A percentile compares a stretch with the other conserved stretches of the same genome.
Evolutionary conservation across 371 early-diverging fungal genomes (phyloP).

Genomic region (Mortierella sp.): DNA sequence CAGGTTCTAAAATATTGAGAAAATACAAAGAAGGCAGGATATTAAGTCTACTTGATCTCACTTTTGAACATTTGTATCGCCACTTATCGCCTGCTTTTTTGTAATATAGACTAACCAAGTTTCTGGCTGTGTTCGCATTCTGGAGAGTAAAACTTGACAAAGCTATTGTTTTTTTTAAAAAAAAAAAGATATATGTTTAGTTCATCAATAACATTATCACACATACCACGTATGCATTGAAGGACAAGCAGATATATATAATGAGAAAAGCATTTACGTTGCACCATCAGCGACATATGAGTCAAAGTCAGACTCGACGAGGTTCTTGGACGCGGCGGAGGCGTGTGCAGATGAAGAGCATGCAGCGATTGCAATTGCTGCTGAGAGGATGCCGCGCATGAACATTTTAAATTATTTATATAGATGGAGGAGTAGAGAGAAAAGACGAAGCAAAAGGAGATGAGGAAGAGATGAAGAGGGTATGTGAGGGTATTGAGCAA

Average conservation of each 20-base stretch:
- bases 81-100: too few relatives aligned
- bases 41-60: not conserved
- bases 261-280: slow-evolving; percentile 29
- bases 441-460: not conserved
- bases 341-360: slow-evolving; percentile 33
- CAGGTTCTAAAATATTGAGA: slow-evolving; percentile 57
- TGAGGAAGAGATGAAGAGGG: not conserved
- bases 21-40: not conserved
- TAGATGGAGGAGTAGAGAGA: not conserved
- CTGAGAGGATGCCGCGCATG: slow-evolving; percentile 47
- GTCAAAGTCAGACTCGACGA: slow-evolving; percentile 26
- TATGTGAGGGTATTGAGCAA: too few relatives aligned
- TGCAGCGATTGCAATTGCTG: slow-evolving; percentile 40
- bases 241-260: not conserved
- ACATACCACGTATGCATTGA: not conserved
- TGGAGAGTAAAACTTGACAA: slow-evolving; percentile 55
- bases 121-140: slow-evolving; percentile 43
- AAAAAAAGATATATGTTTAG: too few relatives aligned
- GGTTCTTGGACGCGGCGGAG: slow-evolving; percentile 34
- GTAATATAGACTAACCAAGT: slow-evolving; percentile 29
- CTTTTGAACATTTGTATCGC: too few relatives aligned
- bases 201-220: not conserved
- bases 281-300: slow-evolving; percentile 29
- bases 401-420: slow-evolving; percentile 21
- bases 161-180: slow-evolving; percentile 18